Base-by-base conservation (phyloP, 345 rosid genomes). In the Hibiscus syriacus region DNA sequence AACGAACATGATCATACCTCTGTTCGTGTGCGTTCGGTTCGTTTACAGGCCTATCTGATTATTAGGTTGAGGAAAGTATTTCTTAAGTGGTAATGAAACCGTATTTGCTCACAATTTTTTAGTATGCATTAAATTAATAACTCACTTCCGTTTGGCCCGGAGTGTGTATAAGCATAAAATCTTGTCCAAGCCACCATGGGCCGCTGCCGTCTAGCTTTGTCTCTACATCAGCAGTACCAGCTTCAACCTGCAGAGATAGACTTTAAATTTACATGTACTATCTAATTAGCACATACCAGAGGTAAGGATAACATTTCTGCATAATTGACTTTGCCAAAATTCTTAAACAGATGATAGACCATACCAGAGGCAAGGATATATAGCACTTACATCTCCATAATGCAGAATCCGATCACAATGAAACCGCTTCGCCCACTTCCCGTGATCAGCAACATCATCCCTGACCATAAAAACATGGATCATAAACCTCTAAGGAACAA, bases 401-500 rank as follows among this genome's bases (percentile, higher is more conserved):
- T 86, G 91, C 69, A 86, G 68, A 74, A 86, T 81, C 70, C 91
- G 75, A 22, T 78, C 75, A 55, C 71, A 78, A 45, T 74, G 70
- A 66, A 86, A 72, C 61, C 83, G 74, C 67, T 78, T 80, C 60
- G 87, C 78, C 91, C 91, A 86, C 72, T 79, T 84, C 68, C 70
- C 73, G 74, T 86, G 91, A 76, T 86, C 91, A 30, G 91, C 91
- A 71, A 86, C 77, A 72, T 86, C 91, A 79, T 86, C 91, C 73
- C 91, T 86, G 74, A 48, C 61, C 38, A 78, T 53, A 29, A 58
- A 75, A 77, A 70, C 22, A 73, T 59, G 19, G 43, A 59, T 76
- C 38, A 64, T 49, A 22, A 69, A 56, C 36, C 57, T 17, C 52
- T 41, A 48, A 73, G 41, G 70, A 70, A 50, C 41, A 56, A 46